phyloP scores from a whole-genome alignment of 192 early-diverging fungal species.

The Coemansia sp. region DNA sequence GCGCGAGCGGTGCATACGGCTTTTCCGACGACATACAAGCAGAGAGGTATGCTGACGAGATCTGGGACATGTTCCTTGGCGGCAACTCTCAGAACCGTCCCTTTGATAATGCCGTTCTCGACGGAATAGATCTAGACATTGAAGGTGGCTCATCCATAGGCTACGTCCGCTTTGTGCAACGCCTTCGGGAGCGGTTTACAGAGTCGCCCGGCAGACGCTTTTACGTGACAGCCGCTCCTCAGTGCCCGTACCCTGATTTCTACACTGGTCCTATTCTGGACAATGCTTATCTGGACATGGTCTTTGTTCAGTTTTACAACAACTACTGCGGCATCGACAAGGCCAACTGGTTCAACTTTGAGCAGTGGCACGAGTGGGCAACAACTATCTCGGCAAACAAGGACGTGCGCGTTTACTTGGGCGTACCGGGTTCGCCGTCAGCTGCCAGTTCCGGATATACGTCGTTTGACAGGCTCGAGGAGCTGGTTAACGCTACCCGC shows the following conservation, averaged over 20 bases:
- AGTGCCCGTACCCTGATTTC: conserved; percentile 71
- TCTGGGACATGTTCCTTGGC: conserved; percentile 78
- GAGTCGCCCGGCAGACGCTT: conserved; percentile 51
- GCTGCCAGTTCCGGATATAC: conserved; percentile 65
- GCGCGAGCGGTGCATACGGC: conserved; percentile 64
- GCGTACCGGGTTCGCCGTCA: conserved; percentile 59
- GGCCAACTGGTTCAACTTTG: conserved; percentile 69
- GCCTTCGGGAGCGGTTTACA: conserved; percentile 58
- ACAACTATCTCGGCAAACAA: conserved; percentile 58
- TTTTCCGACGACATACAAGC: conserved; percentile 60
- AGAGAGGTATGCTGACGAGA: conserved; percentile 62
- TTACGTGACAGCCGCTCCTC: conserved; percentile 69
- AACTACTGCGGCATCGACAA: conserved; percentile 68
- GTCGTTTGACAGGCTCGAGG: conserved; percentile 43
- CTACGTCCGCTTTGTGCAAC: conserved; percentile 61
- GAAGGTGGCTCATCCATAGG: conserved; percentile 64
- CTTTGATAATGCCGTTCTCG: conserved; percentile 67
- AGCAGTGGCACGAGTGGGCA: conserved; percentile 71
- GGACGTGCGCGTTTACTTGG: conserved; percentile 63
- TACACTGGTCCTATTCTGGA: conserved; percentile 62
- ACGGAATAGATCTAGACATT: conserved; percentile 69
- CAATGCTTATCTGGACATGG: conserved; percentile 64
- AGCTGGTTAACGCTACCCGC: conserved; percentile 54
- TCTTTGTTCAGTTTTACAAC: conserved; percentile 83
- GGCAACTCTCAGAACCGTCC: conserved; percentile 64